These are phyloP conservation scores for Athelia sp. DNA, from an alignment of 1,284 basidiomycete genomes.

Conservation along the genomic window DNA sequence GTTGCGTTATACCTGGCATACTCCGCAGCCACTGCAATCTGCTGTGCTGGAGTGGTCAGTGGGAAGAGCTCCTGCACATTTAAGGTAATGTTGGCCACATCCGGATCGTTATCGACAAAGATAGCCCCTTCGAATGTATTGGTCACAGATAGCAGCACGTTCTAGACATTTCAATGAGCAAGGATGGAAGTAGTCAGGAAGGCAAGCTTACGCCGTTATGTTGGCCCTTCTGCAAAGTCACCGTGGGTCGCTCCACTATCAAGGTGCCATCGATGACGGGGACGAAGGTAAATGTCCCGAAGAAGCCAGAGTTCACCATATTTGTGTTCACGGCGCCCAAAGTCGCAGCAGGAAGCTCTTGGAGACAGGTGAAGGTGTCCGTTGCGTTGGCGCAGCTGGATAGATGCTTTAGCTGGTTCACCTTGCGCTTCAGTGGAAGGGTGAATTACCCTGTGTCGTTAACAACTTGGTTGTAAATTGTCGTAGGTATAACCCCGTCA, in stretches of 20 bases:
- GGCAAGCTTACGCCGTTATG: slow-evolving; percentile 13
- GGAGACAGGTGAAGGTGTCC: slow-evolving; percentile 23
- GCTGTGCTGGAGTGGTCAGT: slow-evolving; percentile 6
- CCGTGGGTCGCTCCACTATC: slow-evolving; percentile 24
- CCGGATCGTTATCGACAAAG: slow-evolving; percentile 7
- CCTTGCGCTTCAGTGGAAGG: background rate
- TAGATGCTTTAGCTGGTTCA: background rate
- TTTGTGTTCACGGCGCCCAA: slow-evolving; percentile 16
- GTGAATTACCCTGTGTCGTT: slow-evolving; percentile 10
- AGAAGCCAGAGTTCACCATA: slow-evolving; percentile 15
- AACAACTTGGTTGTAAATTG: slow-evolving; percentile 14
- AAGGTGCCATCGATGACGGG: slow-evolving; percentile 30
- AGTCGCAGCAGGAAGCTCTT: slow-evolving; percentile 10
- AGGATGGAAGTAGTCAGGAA: background rate
- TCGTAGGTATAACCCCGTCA: slow-evolving; percentile 8
- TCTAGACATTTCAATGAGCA: background rate
- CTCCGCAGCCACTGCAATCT: background rate
- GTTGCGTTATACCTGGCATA: slow-evolving; percentile 4
- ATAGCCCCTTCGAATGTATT: slow-evolving; percentile 11
- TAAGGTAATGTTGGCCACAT: background rate
- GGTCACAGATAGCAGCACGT: slow-evolving; percentile 7
- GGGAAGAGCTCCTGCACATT: slow-evolving; percentile 16
- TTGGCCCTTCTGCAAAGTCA: slow-evolving; percentile 15
- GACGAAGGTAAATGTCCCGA: slow-evolving; percentile 20
- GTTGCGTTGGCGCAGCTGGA: slow-evolving; percentile 17